Evolutionary conservation across 495 filamentous ascomycete species (phyloP).

Genomic region (Collariella sp.): DNA sequence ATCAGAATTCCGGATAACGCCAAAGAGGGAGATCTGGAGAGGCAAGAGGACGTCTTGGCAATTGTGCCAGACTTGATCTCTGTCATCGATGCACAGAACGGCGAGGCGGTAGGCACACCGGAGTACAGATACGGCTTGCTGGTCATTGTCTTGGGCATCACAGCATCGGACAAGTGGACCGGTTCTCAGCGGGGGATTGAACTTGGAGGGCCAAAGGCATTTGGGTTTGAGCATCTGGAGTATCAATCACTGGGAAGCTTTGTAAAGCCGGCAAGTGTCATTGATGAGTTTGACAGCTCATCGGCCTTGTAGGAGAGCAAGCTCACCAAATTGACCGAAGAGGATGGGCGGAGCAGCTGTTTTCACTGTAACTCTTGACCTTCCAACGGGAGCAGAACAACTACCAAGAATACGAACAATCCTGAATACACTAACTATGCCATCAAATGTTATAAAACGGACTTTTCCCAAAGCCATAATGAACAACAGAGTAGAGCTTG

Average conservation of each 20-base stretch:
- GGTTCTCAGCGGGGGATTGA: conserved; percentile 40
- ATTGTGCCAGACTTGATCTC: conserved; percentile 54
- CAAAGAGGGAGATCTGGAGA: conserved; percentile 13
- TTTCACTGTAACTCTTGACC: too few species aligned
- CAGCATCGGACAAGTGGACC: conserved; percentile 50
- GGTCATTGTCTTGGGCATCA: conserved; percentile 49
- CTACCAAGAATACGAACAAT: too few species aligned
- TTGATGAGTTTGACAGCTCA: conserved; percentile 39
- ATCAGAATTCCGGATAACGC: conserved; percentile 24
- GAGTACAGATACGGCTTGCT: conserved; percentile 54
- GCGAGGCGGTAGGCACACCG: conserved; percentile 50
- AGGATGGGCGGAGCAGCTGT: too few species aligned
- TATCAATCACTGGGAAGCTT: conserved; percentile 43
- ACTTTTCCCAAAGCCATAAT: too few species aligned
- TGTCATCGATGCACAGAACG: conserved; percentile 52
- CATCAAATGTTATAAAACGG: too few species aligned
- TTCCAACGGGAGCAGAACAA: too few species aligned
- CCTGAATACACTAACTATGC: too few species aligned
- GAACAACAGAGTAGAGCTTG: too few species aligned
- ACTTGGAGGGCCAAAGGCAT: conserved; percentile 45
- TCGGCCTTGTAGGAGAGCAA: too few species aligned
- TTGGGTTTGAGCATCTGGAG: conserved; percentile 42
- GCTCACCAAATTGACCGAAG: too few species aligned
- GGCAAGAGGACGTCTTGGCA: conserved; percentile 39
- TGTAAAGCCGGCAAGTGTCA: conserved; percentile 42